Evolutionary conservation across 257 asterid species (phyloP), one percentile per base, ranked within the genome.

Genomic region (Plantago major): DNA sequence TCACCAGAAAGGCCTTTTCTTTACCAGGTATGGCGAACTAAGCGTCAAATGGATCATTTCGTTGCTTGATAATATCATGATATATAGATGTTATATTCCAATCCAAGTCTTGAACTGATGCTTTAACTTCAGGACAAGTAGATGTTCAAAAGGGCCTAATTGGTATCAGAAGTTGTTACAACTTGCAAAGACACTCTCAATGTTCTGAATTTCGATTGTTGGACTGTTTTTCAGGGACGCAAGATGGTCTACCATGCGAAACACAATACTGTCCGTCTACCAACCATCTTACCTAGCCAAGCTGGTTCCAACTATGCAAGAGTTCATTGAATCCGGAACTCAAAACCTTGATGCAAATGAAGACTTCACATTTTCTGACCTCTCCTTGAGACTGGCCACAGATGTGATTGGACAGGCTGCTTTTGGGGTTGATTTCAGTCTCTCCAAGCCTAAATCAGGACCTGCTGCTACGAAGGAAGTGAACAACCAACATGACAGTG

Each of bases 1-100:
- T 76, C 99, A 93, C 71, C 95, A 83, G 9, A 93, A 93, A 62
- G 99, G 99, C 77, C 88, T 93, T 9, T 89, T 93, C 81, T 89
- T 88, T 76, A 79, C 99, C 62, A 89, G 71, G 97, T 92, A 72
- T 1, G 40, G 8, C 7, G 3, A 33, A 7, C 12, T 19, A 55
- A 58, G 42, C 9, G 38, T 11, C 37, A 16, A 15, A 0, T 14
- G 10, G 1, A 9, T 7, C 37, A 9, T 18, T 15, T 37, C 37
- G 10, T 53, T 17, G 61, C 37, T 37, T 47, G 7, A 42, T 10
- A 3, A 37, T 22, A 10, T 10, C 55, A 22, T n/a, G 14, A 16
- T 22, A 22, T 22, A 22, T 28, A 47, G 55, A 42, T 9, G 15
- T 6, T 22, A 14, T 7, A n/a, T 28, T 46, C 7, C 30, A 33